phyloP scores from a whole-genome alignment of 495 filamentous ascomycete species.

The Tuber microsphaerosporum region DNA sequence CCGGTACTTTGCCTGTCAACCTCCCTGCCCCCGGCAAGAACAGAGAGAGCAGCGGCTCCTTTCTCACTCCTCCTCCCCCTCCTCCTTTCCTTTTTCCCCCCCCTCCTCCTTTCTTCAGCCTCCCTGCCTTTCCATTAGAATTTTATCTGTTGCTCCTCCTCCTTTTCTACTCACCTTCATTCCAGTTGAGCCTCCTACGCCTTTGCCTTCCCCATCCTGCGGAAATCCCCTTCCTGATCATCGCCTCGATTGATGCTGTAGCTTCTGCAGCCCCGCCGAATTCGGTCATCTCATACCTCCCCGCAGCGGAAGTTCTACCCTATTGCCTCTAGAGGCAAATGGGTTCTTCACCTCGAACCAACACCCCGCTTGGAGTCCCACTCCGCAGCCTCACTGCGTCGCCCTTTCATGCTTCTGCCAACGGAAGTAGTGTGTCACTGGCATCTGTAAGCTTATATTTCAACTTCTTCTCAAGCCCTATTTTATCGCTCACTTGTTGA shows the following conservation, averaged over 20 bases:
- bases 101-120: constrained; percentile 4
- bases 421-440: constrained; percentile 9
- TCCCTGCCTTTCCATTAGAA: constrained; percentile 4
- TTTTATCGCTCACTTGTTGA: constrained; percentile 10
- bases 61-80: not conserved
- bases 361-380: constrained; percentile 36
- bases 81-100: not conserved
- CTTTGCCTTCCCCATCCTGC: not conserved
- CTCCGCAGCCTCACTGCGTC: constrained; percentile 35
- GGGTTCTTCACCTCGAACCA: constrained; percentile 31
- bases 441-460: constrained; percentile 30
- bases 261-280: constrained; percentile 8
- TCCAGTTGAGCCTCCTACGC: not conserved
- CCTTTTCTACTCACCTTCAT: constrained; percentile 2
- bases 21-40: not conserved
- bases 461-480: not conserved
- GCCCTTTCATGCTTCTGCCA: constrained; percentile 28
- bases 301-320: not conserved
- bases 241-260: constrained; percentile 24
- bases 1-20: not conserved
- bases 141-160: constrained; percentile 2
- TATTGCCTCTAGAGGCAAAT: constrained; percentile 21
- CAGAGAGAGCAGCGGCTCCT: not conserved
- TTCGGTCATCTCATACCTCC: constrained; percentile 4
- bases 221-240: not conserved